Evolutionary conservation across 176 grass and related monocot genomes (phyloP).

Genomic region (Oryza nivara): DNA sequence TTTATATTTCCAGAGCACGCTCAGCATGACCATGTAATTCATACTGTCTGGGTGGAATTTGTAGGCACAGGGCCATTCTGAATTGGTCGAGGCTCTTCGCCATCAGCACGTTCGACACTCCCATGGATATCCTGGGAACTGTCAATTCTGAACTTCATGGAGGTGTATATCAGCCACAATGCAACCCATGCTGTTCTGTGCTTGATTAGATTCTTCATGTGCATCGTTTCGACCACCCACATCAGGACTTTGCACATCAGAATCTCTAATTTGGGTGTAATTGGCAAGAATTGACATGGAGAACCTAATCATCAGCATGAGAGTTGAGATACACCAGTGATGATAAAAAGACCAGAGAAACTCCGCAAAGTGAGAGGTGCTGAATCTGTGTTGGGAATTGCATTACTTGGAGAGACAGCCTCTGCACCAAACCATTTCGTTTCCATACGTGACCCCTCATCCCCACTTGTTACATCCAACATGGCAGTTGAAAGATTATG

Average conservation of each 20-base stretch:
- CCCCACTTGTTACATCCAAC: constrained; percentile 24
- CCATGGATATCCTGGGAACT: not conserved
- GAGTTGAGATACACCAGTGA: constrained; percentile 37
- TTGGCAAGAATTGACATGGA: constrained; percentile 11
- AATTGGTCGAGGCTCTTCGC: not conserved
- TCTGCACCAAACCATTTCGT: constrained; percentile 44
- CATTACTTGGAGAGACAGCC: not conserved
- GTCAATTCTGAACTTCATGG: not conserved
- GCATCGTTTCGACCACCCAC: not conserved
- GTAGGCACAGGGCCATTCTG: not conserved
- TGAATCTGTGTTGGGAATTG: constrained; percentile 4
- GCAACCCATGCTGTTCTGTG: not conserved
- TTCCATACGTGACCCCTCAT: constrained; percentile 36
- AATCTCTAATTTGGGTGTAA: not conserved
- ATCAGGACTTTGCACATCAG: not conserved
- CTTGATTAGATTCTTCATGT: not conserved
- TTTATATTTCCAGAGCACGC: not conserved
- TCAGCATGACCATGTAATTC: not conserved
- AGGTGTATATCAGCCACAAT: not conserved
- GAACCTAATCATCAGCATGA: constrained; percentile 37
- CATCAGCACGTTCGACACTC: not conserved
- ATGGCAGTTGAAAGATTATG: no score
- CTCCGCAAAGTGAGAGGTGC: constrained; percentile 42
- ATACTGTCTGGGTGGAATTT: not conserved
- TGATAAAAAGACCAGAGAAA: constrained; percentile 64